These are phyloP conservation scores for Themeda triandra DNA, from an alignment of 176 grass and related monocot genomes.

Conservation along the genomic window DNA sequence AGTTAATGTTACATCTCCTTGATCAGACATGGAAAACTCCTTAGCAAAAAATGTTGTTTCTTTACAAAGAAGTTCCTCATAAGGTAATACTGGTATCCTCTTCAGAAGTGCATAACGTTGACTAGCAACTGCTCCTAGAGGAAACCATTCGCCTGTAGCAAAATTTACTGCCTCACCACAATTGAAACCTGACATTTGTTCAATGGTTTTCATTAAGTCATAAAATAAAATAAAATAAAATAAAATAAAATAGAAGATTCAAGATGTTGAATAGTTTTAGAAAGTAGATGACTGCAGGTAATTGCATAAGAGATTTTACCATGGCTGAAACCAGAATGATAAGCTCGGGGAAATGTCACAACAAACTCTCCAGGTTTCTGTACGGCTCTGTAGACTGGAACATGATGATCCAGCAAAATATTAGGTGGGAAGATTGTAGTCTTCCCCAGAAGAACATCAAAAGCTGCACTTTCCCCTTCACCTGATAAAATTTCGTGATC, in stretches of 20 bases:
- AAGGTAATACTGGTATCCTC: conserved; percentile 72
- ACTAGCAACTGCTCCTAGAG: conserved; percentile 71
- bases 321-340: conserved; percentile 97
- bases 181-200: conserved; percentile 60
- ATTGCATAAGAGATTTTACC: conserved; percentile 37
- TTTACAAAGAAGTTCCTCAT: conserved; percentile 92
- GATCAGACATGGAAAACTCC: conserved; percentile 20
- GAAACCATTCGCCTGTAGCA: conserved; percentile 80
- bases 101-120: conserved; percentile 84
- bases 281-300: conserved; percentile 3
- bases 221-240: conserved; percentile 12
- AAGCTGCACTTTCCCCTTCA: conserved; percentile 78
- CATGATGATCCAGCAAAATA: conserved; percentile 62
- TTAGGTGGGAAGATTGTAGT: conserved; percentile 99
- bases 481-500: conserved; percentile 74
- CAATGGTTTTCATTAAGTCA: conserved; percentile 4
- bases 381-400: conserved; percentile 89
- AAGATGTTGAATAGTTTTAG: conserved; percentile 5
- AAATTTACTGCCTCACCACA: conserved; percentile 98
- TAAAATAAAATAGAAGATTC: conserved; percentile 16
- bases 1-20: conserved; percentile 18
- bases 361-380: conserved; percentile 96
- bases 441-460: conserved; percentile 91
- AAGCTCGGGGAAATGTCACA: conserved; percentile 89
- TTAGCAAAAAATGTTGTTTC: conserved; percentile 56